A percentile compares a stretch with the other conserved stretches of the same genome.
Evolutionary conservation across 78 protist genomes (phyloP).

Genomic region (Dictyostelium citrinum): DNA sequence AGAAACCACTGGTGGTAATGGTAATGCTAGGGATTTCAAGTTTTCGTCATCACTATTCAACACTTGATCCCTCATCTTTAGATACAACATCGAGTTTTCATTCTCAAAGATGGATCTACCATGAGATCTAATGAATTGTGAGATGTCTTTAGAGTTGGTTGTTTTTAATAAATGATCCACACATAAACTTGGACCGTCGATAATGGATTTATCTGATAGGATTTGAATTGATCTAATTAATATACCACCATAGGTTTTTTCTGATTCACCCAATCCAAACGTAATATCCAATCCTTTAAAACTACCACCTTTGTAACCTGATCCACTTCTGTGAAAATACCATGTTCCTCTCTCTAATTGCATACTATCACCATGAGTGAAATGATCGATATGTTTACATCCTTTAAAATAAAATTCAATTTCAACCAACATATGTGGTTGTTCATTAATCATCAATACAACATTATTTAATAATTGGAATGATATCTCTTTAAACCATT

Average conservation of each 20-base stretch:
- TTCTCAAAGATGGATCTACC: constrained; percentile 17
- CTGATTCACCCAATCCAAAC: constrained; percentile 7
- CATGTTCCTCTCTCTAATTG: constrained; percentile 3
- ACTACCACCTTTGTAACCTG: constrained; percentile 3
- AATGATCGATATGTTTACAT: constrained; percentile 19
- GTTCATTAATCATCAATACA: background rate
- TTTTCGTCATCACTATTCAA: background rate
- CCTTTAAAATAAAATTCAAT: constrained; percentile 56
- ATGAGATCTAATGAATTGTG: background rate
- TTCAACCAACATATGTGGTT: background rate
- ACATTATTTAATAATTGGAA: constrained; percentile 7
- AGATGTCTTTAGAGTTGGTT: background rate
- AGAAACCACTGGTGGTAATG: background rate
- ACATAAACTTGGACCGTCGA: constrained; percentile 45
- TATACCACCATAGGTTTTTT: constrained; percentile 13
- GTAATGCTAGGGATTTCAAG: background rate
- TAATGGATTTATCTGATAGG: background rate
- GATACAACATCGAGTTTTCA: background rate
- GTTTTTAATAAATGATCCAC: constrained; percentile 7
- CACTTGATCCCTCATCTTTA: background rate
- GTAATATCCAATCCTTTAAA: constrained; percentile 67
- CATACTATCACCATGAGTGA: constrained; percentile 34
- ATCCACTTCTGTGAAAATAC: constrained; percentile 70
- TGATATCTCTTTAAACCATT: constrained; percentile 4
- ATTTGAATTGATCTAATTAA: constrained; percentile 35